phyloP scores from a whole-genome alignment of 345 rosid species.

The Hevea brasiliensis region DNA sequence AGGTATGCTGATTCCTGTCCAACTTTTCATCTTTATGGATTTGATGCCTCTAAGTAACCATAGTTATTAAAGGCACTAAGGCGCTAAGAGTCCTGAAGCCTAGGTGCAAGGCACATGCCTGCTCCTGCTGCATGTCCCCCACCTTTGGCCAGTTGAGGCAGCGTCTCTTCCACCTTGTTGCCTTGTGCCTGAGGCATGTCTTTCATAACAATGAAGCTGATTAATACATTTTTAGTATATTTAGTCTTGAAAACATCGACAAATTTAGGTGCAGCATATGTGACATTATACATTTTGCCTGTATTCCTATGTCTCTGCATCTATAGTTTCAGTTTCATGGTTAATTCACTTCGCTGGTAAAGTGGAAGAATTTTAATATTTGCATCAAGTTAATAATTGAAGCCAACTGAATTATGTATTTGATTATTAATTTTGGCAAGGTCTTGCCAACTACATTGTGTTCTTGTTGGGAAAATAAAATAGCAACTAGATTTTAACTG shows the following conservation, averaged over 20 bases:
- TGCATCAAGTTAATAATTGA: not conserved
- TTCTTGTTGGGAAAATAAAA: too few relatives aligned
- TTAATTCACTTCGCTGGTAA: not conserved
- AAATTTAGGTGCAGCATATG: not conserved
- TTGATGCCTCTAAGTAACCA: constrained; percentile 1
- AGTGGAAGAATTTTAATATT: too few relatives aligned
- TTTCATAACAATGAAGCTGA: too few relatives aligned
- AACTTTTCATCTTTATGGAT: not conserved
- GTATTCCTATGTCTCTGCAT: not conserved
- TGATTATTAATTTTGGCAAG: not conserved
- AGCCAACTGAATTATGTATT: not conserved
- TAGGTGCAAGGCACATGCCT: too few relatives aligned
- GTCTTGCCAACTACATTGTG: too few relatives aligned
- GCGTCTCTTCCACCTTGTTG: too few relatives aligned
- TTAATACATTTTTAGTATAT: not conserved
- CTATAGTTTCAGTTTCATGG: not conserved
- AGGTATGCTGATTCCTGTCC: constrained; percentile 39
- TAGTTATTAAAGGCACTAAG: too few relatives aligned
- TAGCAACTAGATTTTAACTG: too few relatives aligned
- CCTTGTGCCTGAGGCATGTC: too few relatives aligned
- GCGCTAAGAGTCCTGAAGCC: too few relatives aligned
- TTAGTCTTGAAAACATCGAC: not conserved
- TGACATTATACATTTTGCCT: not conserved
- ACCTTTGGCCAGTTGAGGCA: too few relatives aligned
- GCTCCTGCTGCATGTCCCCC: too few relatives aligned